Evolutionary conservation across 2,329 filamentous ascomycete genomes (phyloP).

Genomic region (Harringtonia aguacate): DNA sequence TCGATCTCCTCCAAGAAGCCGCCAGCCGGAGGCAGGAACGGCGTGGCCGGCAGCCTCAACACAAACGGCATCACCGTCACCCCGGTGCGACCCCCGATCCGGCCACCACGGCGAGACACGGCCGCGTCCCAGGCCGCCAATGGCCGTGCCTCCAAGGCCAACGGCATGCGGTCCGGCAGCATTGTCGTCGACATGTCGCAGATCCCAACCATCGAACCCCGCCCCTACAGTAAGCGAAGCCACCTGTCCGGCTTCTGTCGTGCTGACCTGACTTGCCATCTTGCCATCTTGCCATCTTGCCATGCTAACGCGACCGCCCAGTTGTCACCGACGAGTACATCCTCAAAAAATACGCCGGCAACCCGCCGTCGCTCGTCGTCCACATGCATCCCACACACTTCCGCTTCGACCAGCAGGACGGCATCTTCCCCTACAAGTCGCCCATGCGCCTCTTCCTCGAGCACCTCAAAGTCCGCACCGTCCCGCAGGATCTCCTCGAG

Average conservation of each 20-base stretch:
- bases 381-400: slow-evolving; percentile 82
- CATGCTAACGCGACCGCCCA: slow-evolving; percentile 20
- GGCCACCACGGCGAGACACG: slow-evolving; percentile 47
- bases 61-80: slow-evolving; percentile 32
- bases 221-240: slow-evolving; percentile 37
- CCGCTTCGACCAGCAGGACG: slow-evolving; percentile 86
- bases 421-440: slow-evolving; percentile 83
- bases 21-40: slow-evolving; percentile 34
- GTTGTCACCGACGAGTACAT: slow-evolving; percentile 70
- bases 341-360: slow-evolving; percentile 58
- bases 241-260: not conserved
- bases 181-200: slow-evolving; percentile 30
- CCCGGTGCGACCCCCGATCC: slow-evolving; percentile 40
- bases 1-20: slow-evolving; percentile 46
- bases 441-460: slow-evolving; percentile 77
- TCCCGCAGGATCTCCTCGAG: slow-evolving; percentile 82
- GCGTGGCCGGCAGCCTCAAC: slow-evolving; percentile 29
- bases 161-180: slow-evolving; percentile 37
- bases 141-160: slow-evolving; percentile 39
- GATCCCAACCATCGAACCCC: slow-evolving; percentile 30
- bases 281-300: too few relatives aligned
- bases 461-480: slow-evolving; percentile 62
- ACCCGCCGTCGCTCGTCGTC: slow-evolving; percentile 71
- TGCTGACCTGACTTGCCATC: not conserved
- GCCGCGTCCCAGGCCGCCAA: slow-evolving; percentile 9